Evolutionary conservation across 1,284 basidiomycete species (phyloP).

Genomic region (Trichosporon inkin): DNA sequence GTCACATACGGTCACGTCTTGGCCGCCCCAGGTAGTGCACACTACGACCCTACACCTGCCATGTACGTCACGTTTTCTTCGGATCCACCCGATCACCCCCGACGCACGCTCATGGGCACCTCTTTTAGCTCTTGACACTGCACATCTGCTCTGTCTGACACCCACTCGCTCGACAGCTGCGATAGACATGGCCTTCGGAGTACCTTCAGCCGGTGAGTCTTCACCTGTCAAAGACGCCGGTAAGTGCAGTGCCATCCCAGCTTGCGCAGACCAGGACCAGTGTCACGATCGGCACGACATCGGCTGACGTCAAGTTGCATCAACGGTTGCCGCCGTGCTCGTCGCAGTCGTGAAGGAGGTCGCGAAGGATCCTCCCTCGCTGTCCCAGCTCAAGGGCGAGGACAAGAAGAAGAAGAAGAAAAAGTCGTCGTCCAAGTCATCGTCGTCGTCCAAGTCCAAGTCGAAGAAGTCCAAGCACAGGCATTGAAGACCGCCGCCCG

Average conservation of each 20-base stretch:
- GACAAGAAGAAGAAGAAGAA: conserved; percentile 2
- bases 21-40: too few relatives aligned
- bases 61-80: too few relatives aligned
- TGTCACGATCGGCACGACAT: neutral
- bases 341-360: conserved; percentile 2
- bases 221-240: neutral
- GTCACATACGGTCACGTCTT: too few relatives aligned
- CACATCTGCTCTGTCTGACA: neutral
- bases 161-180: neutral
- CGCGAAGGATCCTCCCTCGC: neutral
- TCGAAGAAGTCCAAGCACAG: neutral
- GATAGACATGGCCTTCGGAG: neutral
- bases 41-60: too few relatives aligned
- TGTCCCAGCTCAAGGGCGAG: neutral
- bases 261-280: neutral
- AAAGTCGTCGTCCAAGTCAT: neutral
- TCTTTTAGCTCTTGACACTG: too few relatives aligned
- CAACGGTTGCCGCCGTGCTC: conserved; percentile 1
- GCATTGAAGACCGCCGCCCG: neutral
- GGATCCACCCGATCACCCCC: too few relatives aligned
- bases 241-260: neutral
- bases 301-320: neutral
- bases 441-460: neutral
- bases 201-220: neutral
- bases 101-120: too few relatives aligned